Conservation (phyloP, 257 asterid genomes). For the Penstemon newberryi region DNA sequence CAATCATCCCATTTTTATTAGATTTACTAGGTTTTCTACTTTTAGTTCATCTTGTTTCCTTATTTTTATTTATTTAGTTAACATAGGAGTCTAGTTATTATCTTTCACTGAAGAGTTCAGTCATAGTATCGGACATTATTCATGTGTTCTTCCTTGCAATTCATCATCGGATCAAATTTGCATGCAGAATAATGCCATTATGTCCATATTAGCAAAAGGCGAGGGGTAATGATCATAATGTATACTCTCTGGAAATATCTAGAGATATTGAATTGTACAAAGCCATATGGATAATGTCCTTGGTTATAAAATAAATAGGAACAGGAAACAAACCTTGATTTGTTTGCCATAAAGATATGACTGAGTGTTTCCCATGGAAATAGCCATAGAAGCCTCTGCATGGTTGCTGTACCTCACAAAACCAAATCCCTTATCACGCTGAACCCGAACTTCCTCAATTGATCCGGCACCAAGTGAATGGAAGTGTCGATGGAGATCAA, state of each 20-base stretch:
- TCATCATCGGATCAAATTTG: background rate
- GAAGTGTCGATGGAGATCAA: conserved; percentile 88
- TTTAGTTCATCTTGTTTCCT: too few species aligned
- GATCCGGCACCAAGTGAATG: conserved; percentile 81
- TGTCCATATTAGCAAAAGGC: background rate
- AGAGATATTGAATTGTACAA: background rate
- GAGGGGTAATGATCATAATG: too few species aligned
- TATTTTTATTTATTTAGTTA: too few species aligned
- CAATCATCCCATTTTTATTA: background rate
- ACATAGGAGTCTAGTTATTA: too few species aligned
- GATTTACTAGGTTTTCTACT: background rate
- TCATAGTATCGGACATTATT: too few species aligned
- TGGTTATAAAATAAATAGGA: background rate
- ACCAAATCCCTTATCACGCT: conserved; percentile 92
- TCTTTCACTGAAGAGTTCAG: too few species aligned
- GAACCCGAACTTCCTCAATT: conserved; percentile 87
- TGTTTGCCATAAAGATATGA: conserved; percentile 59
- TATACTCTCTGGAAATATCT: too few species aligned
- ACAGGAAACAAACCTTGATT: background rate
- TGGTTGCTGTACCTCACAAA: conserved; percentile 81
- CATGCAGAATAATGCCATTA: background rate
- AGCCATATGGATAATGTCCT: background rate
- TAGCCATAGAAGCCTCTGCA: conserved; percentile 85
- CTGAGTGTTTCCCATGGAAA: conserved; percentile 75
- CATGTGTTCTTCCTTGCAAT: background rate